A percentile compares a stretch with the other conserved stretches of the same genome.
Evolutionary conservation across 1,139 yeast species (phyloP).

Genomic region (Kodamaea arcana): DNA sequence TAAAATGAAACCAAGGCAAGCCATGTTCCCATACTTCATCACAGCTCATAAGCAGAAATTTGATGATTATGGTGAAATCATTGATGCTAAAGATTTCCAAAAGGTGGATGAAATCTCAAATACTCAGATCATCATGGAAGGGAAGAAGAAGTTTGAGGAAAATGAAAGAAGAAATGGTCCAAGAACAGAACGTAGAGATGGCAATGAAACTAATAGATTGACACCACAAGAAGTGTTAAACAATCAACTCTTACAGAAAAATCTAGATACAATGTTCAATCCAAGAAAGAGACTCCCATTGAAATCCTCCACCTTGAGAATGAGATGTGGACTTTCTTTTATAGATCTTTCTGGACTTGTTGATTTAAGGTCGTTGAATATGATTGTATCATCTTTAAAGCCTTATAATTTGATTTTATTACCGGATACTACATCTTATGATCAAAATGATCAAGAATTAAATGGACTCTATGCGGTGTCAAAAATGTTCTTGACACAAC

Average conservation of each 20-base stretch:
- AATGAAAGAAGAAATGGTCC: constrained; percentile 36
- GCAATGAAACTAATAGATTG: constrained; percentile 24
- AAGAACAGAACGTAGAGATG: constrained; percentile 14
- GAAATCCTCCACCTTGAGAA: constrained; percentile 30
- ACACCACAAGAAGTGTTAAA: constrained; percentile 46
- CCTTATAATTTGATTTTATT: constrained; percentile 69
- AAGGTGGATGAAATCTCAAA: constrained; percentile 50
- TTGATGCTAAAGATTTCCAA: constrained; percentile 61
- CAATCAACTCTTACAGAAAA: constrained; percentile 38
- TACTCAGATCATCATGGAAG: constrained; percentile 30
- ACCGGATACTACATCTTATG: constrained; percentile 39
- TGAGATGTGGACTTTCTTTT: constrained; percentile 70
- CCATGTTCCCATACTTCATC: constrained; percentile 70
- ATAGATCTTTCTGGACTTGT: constrained; percentile 84
- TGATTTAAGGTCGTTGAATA: constrained; percentile 75
- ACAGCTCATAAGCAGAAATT: constrained; percentile 50
- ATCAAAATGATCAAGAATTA: constrained; percentile 15
- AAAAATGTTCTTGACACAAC: constrained; percentile 30
- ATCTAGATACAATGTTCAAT: constrained; percentile 54
- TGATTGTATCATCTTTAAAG: constrained; percentile 74
- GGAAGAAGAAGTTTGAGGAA: constrained; percentile 25
- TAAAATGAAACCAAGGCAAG: constrained; percentile 56
- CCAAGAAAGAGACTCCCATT: constrained; percentile 49
- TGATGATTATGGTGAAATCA: constrained; percentile 84
- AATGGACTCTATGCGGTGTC: constrained; percentile 29